A percentile compares a stretch with the other conserved stretches of the same genome.
These are phyloP conservation scores for Aphanocladium album DNA, from an alignment of 2,329 filamentous ascomycete genomes.

Conservation along the genomic window DNA sequence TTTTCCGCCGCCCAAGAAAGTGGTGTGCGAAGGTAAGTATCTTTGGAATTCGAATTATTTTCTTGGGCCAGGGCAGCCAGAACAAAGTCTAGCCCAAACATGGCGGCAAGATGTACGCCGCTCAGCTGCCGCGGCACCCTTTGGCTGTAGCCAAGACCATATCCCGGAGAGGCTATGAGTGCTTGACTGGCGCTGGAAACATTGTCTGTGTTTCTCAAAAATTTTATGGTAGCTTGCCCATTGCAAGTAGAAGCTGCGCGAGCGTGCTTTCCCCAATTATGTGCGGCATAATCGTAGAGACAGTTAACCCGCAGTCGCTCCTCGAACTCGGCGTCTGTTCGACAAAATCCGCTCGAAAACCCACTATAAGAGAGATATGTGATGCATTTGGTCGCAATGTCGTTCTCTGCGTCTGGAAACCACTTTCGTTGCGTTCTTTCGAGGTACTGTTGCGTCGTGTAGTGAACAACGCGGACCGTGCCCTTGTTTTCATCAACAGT, in stretches of 20 bases:
- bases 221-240: not conserved
- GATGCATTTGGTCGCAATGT: not conserved
- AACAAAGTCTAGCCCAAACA: no score
- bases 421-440: not conserved
- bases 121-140: no score
- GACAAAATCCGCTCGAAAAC: not conserved
- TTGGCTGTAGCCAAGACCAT: no score
- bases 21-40: not conserved
- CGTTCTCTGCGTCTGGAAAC: not conserved
- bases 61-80: not conserved
- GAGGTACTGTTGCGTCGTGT: constrained; percentile 1
- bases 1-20: not conserved
- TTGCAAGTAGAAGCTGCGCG: not conserved
- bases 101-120: no score
- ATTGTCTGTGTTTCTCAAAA: not conserved
- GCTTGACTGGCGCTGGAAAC: not conserved
- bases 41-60: not conserved
- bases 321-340: not conserved
- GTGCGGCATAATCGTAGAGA: not conserved
- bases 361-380: not conserved
- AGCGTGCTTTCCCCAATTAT: not conserved
- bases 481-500: constrained; percentile 31
- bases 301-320: not conserved
- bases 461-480: constrained; percentile 30
- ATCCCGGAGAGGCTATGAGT: no score